These are phyloP conservation scores for Fonsecaea pedrosoi DNA, from an alignment of 2,329 filamentous ascomycete species.

Conservation along the genomic window DNA sequence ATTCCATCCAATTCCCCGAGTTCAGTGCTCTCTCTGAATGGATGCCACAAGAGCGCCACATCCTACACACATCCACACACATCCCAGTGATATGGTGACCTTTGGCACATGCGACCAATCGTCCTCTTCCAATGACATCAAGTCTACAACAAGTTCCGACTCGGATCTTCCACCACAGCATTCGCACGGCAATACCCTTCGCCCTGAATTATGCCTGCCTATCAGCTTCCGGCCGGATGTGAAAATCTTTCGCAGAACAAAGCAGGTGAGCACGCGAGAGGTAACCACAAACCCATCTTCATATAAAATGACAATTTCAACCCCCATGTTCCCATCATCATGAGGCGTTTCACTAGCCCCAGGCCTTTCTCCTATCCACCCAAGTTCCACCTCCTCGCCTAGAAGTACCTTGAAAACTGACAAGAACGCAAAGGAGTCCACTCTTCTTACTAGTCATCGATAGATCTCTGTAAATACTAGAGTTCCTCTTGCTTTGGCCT, in stretches of 20 bases:
- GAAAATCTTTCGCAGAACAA: slow-evolving; percentile 25
- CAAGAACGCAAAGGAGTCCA: slow-evolving; percentile 7
- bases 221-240: slow-evolving; percentile 8
- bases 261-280: slow-evolving; percentile 34
- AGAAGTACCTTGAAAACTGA: neutral
- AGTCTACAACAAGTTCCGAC: neutral
- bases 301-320: slow-evolving; percentile 17
- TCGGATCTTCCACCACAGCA: neutral
- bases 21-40: neutral
- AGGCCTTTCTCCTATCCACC: neutral
- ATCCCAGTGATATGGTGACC: slow-evolving; percentile 11
- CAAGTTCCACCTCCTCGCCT: neutral
- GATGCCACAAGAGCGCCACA: slow-evolving; percentile 5
- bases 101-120: slow-evolving; percentile 10
- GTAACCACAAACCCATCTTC: slow-evolving; percentile 11
- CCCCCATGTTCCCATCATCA: slow-evolving; percentile 17
- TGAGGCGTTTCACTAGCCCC: slow-evolving; percentile 19
- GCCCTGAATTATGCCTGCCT: slow-evolving; percentile 12
- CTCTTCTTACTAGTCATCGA: slow-evolving; percentile 18
- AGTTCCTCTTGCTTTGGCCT: slow-evolving; percentile 5
- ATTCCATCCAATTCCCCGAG: slow-evolving; percentile 14
- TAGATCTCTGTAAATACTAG: slow-evolving; percentile 14
- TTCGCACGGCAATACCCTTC: neutral
- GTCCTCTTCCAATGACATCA: slow-evolving; percentile 18
- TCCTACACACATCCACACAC: neutral